Evolutionary conservation across 768 basidiomycete genomes (phyloP).

Genomic region (Termitomyces bulborhizus): DNA sequence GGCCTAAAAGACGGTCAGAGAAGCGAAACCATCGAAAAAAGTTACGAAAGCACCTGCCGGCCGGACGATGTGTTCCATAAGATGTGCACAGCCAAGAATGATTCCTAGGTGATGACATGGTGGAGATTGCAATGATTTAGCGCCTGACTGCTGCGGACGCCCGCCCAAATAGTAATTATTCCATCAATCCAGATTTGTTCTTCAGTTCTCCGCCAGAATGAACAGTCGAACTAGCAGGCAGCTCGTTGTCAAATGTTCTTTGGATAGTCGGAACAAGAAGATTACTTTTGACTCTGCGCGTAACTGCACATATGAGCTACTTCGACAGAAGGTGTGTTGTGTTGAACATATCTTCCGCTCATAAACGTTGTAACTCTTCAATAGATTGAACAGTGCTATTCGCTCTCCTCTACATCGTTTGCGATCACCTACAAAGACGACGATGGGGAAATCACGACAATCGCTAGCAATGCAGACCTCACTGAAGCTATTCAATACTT

Average conservation of each 20-base stretch:
- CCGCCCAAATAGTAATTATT: not conserved
- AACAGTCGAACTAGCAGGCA: slow-evolving; percentile 62
- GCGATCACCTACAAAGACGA: slow-evolving; percentile 83
- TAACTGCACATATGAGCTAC: slow-evolving; percentile 70
- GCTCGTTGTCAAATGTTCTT: slow-evolving; percentile 78
- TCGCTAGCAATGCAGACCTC: slow-evolving; percentile 67
- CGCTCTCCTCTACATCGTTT: slow-evolving; percentile 63
- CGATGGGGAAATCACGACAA: slow-evolving; percentile 70
- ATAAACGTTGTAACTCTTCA: not conserved
- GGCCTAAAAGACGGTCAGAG: slow-evolving; percentile 18
- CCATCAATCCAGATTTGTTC: not conserved
- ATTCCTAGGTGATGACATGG: not conserved
- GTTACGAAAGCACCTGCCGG: slow-evolving; percentile 9
- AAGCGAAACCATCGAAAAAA: not conserved
- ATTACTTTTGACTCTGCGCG: slow-evolving; percentile 77
- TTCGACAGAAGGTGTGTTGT: slow-evolving; percentile 63
- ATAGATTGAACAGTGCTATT: slow-evolving; percentile 84
- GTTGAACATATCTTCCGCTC: not conserved
- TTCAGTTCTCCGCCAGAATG: slow-evolving; percentile 15
- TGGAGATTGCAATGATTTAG: not conserved
- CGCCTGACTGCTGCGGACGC: slow-evolving; percentile 12
- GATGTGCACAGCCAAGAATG: not conserved
- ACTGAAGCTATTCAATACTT: slow-evolving; percentile 88
- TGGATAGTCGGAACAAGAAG: slow-evolving; percentile 66
- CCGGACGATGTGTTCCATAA: slow-evolving; percentile 9